Evolutionary conservation across 1,284 basidiomycete species (phyloP).

Genomic region (Leccinum subrobustum): DNA sequence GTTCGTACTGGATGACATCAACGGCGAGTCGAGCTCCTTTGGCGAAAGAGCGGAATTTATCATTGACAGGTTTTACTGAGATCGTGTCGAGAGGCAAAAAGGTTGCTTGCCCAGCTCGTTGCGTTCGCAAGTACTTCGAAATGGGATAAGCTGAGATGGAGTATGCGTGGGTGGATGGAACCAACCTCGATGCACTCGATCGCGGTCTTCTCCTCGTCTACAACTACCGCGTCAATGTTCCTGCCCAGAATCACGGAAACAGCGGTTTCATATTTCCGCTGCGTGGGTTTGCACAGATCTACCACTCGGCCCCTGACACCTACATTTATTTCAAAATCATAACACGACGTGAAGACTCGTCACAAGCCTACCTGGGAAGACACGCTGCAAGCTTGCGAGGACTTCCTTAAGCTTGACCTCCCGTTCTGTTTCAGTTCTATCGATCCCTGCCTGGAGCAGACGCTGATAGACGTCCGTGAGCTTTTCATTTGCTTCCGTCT

Average conservation of each 20-base stretch:
- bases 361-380: slow-evolving; percentile 70
- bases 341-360: background rate
- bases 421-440: slow-evolving; percentile 82
- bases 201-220: slow-evolving; percentile 94
- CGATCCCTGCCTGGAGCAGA: slow-evolving; percentile 85
- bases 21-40: slow-evolving; percentile 92
- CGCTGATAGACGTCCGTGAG: slow-evolving; percentile 82
- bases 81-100: slow-evolving; percentile 98
- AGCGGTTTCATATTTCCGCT: slow-evolving; percentile 90
- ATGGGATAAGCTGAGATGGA: background rate
- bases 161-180: slow-evolving; percentile 1
- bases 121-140: slow-evolving; percentile 86
- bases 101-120: slow-evolving; percentile 92
- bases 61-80: slow-evolving; percentile 90
- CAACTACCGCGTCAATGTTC: slow-evolving; percentile 94
- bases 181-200: slow-evolving; percentile 94
- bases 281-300: slow-evolving; percentile 91
- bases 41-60: slow-evolving; percentile 90
- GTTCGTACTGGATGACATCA: slow-evolving; percentile 90
- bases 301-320: slow-evolving; percentile 89
- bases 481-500: slow-evolving; percentile 90
- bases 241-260: slow-evolving; percentile 95
- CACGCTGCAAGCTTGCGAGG: slow-evolving; percentile 76
- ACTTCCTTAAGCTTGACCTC: slow-evolving; percentile 81
- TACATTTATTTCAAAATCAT: slow-evolving; percentile 23